Conservation (phyloP, 2,329 filamentous ascomycete species). For the Colletotrichum sp. region DNA sequence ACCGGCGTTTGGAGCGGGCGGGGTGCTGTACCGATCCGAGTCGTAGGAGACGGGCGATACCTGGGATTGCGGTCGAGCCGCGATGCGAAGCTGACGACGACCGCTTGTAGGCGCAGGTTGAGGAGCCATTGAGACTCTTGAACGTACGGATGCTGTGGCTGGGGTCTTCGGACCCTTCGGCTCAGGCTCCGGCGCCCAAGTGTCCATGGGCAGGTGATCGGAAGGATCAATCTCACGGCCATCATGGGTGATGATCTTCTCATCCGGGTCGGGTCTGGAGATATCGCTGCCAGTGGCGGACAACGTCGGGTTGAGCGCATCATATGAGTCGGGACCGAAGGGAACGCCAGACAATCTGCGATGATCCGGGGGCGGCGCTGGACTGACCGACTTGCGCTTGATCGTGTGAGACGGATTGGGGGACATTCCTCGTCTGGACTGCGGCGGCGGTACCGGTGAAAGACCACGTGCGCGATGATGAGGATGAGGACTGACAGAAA, state of each 20-base stretch:
- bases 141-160: constrained; percentile 25
- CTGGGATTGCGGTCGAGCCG: constrained; percentile 55
- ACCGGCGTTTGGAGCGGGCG: constrained; percentile 35
- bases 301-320: constrained; percentile 69
- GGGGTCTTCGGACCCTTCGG: constrained; percentile 38
- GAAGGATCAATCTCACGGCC: constrained; percentile 81
- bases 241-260: constrained; percentile 78
- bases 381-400: constrained; percentile 76
- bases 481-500: constrained; percentile 49
- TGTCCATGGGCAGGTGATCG: constrained; percentile 78
- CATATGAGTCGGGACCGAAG: constrained; percentile 79
- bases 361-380: constrained; percentile 61
- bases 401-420: constrained; percentile 58
- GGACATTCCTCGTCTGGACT: constrained; percentile 46
- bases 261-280: constrained; percentile 51
- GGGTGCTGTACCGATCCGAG: constrained; percentile 35
- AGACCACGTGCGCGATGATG: constrained; percentile 48
- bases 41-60: constrained; percentile 35
- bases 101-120: constrained; percentile 57
- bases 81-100: constrained; percentile 57
- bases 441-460: constrained; percentile 31
- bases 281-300: constrained; percentile 26
- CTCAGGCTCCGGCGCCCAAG: constrained; percentile 80
- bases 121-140: constrained; percentile 52
- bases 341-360: constrained; percentile 67